A percentile compares a stretch with the other conserved stretches of the same genome.
Conservation (phyloP, 192 early-diverging fungal species). For the Paraglomus brasilianum region DNA sequence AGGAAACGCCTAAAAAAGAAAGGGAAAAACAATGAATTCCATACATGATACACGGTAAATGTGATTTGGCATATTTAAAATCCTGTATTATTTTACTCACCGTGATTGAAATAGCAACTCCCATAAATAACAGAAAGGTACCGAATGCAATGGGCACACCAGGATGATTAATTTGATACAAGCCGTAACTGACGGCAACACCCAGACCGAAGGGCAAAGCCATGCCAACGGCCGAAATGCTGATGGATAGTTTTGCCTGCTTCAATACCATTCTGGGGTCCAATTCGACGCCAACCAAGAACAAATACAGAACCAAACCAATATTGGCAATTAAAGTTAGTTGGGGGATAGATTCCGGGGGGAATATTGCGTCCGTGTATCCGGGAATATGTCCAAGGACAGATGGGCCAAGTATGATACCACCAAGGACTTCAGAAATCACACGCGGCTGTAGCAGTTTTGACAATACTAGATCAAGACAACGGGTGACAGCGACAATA, state of each 20-base stretch:
- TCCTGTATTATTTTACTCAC: constrained; percentile 30
- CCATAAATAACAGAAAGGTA: constrained; percentile 81
- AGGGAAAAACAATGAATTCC: constrained; percentile 13
- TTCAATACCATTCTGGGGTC: constrained; percentile 60
- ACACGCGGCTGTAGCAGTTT: constrained; percentile 78
- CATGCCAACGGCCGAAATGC: constrained; percentile 81
- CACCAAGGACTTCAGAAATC: constrained; percentile 90
- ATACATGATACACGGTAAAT: background rate
- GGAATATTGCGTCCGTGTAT: constrained; percentile 74
- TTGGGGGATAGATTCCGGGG: constrained; percentile 59
- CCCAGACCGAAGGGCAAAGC: constrained; percentile 77
- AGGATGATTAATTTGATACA: constrained; percentile 57
- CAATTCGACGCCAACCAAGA: constrained; percentile 85
- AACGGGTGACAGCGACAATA: constrained; percentile 69
- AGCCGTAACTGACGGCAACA: constrained; percentile 68
- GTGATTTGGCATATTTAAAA: no score
- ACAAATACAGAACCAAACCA: constrained; percentile 87
- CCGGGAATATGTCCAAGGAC: constrained; percentile 72
- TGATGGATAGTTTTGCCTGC: constrained; percentile 52
- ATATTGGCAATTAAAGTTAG: constrained; percentile 82
- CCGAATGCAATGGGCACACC: constrained; percentile 53
- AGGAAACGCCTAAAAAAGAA: constrained; percentile 69
- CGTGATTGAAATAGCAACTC: constrained; percentile 91
- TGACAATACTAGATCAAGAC: constrained; percentile 61
- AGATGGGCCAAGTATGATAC: constrained; percentile 87